These are phyloP conservation scores for Daedaleopsis sinensis DNA, from an alignment of 768 basidiomycete species.

Conservation along the genomic window DNA sequence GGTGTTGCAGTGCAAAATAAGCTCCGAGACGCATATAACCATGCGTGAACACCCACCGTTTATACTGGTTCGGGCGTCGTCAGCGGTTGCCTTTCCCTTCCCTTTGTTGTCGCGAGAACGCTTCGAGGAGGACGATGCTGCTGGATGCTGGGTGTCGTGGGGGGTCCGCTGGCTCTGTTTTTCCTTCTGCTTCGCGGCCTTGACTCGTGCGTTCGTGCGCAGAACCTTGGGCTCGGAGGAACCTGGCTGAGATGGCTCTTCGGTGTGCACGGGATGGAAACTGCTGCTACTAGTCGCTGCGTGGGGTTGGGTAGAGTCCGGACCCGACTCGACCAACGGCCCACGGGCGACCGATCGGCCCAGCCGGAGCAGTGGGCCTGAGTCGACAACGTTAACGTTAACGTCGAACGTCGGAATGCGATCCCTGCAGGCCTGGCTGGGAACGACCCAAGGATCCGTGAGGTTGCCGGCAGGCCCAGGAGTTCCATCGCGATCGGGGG, in stretches of 20 bases:
- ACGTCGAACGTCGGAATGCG: too few species aligned
- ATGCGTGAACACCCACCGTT: conserved; percentile 56
- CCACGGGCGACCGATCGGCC: too few species aligned
- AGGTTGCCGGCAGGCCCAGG: too few species aligned
- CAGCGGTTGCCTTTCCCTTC: conserved; percentile 61
- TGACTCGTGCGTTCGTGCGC: conserved; percentile 72
- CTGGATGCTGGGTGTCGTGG: conserved; percentile 37
- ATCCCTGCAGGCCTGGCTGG: too few species aligned
- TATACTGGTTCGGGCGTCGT: conserved; percentile 58
- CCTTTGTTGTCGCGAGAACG: conserved; percentile 66
- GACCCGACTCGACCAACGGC: too few species aligned
- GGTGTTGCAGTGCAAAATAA: conserved; percentile 43
- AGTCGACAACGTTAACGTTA: too few species aligned
- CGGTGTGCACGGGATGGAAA: conserved; percentile 50
- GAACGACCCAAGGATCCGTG: too few species aligned
- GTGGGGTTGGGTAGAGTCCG: conserved; percentile 84
- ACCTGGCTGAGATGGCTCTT: conserved; percentile 39
- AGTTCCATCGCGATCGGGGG: too few species aligned
- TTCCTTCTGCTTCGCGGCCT: conserved; percentile 73
- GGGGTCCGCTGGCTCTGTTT: conserved; percentile 56
- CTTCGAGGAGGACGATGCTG: conserved; percentile 49
- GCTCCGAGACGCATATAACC: conserved; percentile 8
- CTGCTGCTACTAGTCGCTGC: conserved; percentile 71
- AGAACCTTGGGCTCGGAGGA: conserved; percentile 57
- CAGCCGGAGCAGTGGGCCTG: too few species aligned